phyloP scores from a whole-genome alignment of 2,329 filamentous ascomycete genomes.

The Trichothecium roseum region DNA sequence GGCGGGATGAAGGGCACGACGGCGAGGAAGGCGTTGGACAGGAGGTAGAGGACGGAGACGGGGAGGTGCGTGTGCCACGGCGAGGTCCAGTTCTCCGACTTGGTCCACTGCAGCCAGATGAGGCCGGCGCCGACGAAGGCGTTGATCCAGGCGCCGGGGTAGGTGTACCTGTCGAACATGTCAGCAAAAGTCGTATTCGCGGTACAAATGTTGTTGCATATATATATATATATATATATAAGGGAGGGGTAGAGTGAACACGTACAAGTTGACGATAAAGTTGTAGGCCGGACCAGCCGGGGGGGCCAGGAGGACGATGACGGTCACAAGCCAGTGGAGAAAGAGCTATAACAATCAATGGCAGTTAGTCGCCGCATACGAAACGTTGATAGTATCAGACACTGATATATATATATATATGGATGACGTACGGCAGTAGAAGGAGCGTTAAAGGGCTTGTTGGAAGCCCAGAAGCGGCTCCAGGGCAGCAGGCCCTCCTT shows the following conservation, averaged over 20 bases:
- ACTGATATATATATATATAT: neutral
- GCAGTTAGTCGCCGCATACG: no score
- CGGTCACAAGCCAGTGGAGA: slow-evolving; percentile 55
- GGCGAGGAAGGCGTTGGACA: slow-evolving; percentile 41
- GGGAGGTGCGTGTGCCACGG: slow-evolving; percentile 41
- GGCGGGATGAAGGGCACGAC: slow-evolving; percentile 46
- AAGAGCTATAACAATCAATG: slow-evolving; percentile 43
- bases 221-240: no score
- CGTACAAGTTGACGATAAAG: slow-evolving; percentile 49
- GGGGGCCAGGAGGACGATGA: slow-evolving; percentile 55
- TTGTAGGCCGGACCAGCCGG: slow-evolving; percentile 60
- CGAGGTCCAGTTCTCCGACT: slow-evolving; percentile 40
- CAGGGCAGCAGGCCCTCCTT: slow-evolving; percentile 61
- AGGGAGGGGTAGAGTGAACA: no score
- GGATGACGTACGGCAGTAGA: slow-evolving; percentile 33
- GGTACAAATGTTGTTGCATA: no score
- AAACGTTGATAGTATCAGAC: slow-evolving; percentile 9
- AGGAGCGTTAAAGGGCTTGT: slow-evolving; percentile 56
- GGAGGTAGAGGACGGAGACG: slow-evolving; percentile 34
- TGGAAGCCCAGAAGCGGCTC: slow-evolving; percentile 57
- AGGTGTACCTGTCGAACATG: slow-evolving; percentile 26
- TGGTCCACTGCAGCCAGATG: slow-evolving; percentile 38
- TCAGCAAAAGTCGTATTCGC: no score
- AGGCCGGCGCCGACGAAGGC: slow-evolving; percentile 38
- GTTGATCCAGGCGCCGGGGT: slow-evolving; percentile 44